phyloP scores from a whole-genome alignment of 352 stramenopile species.

The Phytophthora pistaciae region DNA sequence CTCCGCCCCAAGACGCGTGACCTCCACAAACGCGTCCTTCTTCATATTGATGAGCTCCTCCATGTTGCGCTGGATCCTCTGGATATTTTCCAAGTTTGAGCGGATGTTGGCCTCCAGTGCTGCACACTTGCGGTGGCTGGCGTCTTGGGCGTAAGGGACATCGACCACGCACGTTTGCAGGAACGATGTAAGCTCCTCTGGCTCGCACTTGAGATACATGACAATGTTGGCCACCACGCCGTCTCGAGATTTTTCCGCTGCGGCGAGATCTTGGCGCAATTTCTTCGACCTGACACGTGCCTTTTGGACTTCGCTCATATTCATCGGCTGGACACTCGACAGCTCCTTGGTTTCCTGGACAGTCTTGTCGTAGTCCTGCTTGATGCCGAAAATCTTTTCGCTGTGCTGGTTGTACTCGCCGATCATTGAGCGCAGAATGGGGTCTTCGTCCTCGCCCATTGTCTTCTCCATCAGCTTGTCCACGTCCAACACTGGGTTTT shows the following conservation, averaged over 20 bases:
- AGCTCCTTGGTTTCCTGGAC: constrained; percentile 50
- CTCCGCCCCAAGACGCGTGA: constrained; percentile 57
- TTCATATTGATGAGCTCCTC: constrained; percentile 68
- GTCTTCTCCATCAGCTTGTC: constrained; percentile 44
- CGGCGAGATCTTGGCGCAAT: constrained; percentile 31
- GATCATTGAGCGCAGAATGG: constrained; percentile 61
- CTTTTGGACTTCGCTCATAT: constrained; percentile 48
- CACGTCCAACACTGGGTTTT: constrained; percentile 31
- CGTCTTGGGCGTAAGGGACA: constrained; percentile 54
- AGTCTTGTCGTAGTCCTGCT: constrained; percentile 44
- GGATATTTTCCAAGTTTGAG: constrained; percentile 40
- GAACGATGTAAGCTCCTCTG: constrained; percentile 48
- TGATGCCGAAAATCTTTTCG: constrained; percentile 50
- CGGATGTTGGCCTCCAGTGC: constrained; percentile 52
- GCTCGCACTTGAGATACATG: constrained; percentile 58
- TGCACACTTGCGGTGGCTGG: constrained; percentile 62
- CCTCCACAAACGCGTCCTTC: constrained; percentile 55
- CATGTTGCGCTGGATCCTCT: constrained; percentile 56
- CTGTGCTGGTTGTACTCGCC: constrained; percentile 67
- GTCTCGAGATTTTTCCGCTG: constrained; percentile 54
- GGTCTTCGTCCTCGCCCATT: constrained; percentile 58
- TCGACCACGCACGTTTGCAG: constrained; percentile 45
- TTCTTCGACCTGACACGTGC: constrained; percentile 19
- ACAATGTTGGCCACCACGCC: constrained; percentile 55
- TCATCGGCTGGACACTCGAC: constrained; percentile 28